Evolutionary conservation across 352 stramenopile species (phyloP).

Genomic region (Globisporangium megalacanthum): DNA sequence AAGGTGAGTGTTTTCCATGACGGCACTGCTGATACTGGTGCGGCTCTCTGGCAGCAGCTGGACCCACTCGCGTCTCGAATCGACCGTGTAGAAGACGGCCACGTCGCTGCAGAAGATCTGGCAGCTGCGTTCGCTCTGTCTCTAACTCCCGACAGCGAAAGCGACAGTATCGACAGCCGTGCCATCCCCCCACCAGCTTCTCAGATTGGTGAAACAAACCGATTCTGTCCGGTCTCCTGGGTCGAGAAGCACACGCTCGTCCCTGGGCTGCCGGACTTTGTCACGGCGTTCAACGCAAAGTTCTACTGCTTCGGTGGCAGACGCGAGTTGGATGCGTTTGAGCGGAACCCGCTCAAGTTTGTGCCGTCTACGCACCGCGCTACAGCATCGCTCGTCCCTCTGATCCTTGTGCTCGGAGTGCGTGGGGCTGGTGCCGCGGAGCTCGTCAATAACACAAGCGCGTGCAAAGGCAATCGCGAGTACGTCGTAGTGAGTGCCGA

Average conservation of each 20-base stretch:
- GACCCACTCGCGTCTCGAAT: slow-evolving; percentile 38
- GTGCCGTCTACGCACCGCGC: slow-evolving; percentile 20
- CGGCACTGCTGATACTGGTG: slow-evolving; percentile 20
- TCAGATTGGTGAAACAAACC: slow-evolving; percentile 40
- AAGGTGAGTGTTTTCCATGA: slow-evolving; percentile 9
- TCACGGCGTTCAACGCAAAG: slow-evolving; percentile 34
- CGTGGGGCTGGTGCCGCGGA: slow-evolving; percentile 20
- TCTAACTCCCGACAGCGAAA: slow-evolving; percentile 15
- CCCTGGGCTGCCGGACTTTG: slow-evolving; percentile 31
- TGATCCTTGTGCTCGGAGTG: slow-evolving; percentile 48
- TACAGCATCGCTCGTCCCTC: slow-evolving; percentile 30
- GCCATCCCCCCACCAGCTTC: neutral
- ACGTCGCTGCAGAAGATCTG: slow-evolving; percentile 20
- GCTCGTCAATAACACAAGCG: slow-evolving; percentile 4
- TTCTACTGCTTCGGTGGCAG: slow-evolving; percentile 56
- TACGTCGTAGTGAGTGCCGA: slow-evolving; percentile 17
- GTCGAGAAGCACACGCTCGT: slow-evolving; percentile 24
- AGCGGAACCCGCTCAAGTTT: slow-evolving; percentile 40
- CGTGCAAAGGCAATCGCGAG: neutral
- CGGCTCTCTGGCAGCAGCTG: slow-evolving; percentile 24
- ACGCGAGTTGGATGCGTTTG: slow-evolving; percentile 35
- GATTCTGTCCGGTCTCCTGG: slow-evolving; percentile 68
- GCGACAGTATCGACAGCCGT: neutral
- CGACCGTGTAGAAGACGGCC: slow-evolving; percentile 37
- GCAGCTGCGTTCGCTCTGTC: slow-evolving; percentile 23